Conservation (phyloP, 1,284 basidiomycete species). For the Puccinia triticina region DNA sequence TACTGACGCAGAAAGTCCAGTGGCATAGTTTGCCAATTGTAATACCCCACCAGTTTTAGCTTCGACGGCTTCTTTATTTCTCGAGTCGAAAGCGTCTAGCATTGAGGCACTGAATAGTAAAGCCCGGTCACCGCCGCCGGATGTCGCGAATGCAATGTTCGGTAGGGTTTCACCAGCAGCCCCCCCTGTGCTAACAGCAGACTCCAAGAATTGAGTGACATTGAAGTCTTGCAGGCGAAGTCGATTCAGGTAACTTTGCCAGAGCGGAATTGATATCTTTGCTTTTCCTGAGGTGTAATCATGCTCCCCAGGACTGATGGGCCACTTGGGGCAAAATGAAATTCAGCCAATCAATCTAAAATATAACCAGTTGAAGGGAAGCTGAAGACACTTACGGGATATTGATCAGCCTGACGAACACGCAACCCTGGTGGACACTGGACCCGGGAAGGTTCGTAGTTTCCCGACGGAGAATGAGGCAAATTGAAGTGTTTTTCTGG, state of each 20-base stretch:
- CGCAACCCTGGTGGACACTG: constrained; percentile 27
- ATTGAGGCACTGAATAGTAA: constrained; percentile 28
- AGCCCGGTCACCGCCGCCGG: constrained; percentile 45
- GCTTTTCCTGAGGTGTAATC: constrained; percentile 33
- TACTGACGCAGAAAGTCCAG: constrained; percentile 46
- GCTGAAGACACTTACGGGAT: constrained; percentile 30
- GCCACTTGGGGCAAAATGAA: constrained; percentile 6
- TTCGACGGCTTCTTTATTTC: constrained; percentile 43
- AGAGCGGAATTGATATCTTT: constrained; percentile 28
- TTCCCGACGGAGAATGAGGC: constrained; percentile 34
- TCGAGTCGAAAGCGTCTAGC: constrained; percentile 41
- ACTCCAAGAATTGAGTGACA: constrained; percentile 34
- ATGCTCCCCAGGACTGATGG: constrained; percentile 37
- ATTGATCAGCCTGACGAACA: constrained; percentile 38
- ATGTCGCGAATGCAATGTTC: constrained; percentile 45
- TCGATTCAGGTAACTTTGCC: constrained; percentile 23
- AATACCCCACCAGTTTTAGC: constrained; percentile 35
- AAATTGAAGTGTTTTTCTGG: not conserved
- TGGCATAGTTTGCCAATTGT: constrained; percentile 51
- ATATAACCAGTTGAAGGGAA: not conserved
- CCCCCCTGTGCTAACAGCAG: not conserved
- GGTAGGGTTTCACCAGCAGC: constrained; percentile 31
- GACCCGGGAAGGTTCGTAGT: constrained; percentile 33
- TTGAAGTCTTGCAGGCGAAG: constrained; percentile 40
- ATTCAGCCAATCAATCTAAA: not conserved